A percentile compares a stretch with the other conserved stretches of the same genome.
phyloP scores from a whole-genome alignment of 2,329 filamentous ascomycete species.

The Fusarium nurragi region DNA sequence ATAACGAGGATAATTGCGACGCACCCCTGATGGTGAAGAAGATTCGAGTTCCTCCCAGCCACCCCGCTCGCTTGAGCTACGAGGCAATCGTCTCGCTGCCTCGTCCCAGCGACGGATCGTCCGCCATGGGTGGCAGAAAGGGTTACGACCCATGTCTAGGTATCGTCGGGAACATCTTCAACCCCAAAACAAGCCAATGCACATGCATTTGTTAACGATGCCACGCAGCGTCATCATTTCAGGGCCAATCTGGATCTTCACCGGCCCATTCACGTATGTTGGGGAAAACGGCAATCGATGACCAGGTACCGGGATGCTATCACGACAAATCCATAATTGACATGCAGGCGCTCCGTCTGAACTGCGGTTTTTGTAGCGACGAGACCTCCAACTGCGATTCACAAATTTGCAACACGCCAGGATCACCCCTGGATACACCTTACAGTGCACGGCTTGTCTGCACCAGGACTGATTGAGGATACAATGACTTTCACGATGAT shows the following conservation, averaged over 20 bases:
- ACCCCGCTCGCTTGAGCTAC: not conserved
- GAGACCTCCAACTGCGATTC: not conserved
- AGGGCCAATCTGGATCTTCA: not conserved
- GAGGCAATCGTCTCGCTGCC: not conserved
- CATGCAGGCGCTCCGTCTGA: not conserved
- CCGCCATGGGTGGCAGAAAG: not conserved
- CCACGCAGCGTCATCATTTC: not conserved
- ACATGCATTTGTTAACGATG: not conserved
- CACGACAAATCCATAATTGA: not conserved
- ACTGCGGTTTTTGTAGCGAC: not conserved
- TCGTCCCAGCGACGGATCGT: not conserved
- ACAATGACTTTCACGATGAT: not conserved
- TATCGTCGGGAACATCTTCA: not conserved
- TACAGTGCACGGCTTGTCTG: not conserved
- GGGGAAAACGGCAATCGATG: not conserved
- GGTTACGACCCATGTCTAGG: not conserved
- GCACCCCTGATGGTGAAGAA: not conserved
- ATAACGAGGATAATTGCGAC: not conserved
- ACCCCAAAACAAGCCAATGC: not conserved
- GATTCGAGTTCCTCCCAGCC: not conserved
- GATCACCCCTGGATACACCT: not conserved
- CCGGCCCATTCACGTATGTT: not conserved
- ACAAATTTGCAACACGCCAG: not conserved
- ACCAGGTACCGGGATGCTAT: not conserved
- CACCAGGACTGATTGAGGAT: not conserved